phyloP scores from a whole-genome alignment of 441 rosid species.

The Metrosideros polymorpha region DNA sequence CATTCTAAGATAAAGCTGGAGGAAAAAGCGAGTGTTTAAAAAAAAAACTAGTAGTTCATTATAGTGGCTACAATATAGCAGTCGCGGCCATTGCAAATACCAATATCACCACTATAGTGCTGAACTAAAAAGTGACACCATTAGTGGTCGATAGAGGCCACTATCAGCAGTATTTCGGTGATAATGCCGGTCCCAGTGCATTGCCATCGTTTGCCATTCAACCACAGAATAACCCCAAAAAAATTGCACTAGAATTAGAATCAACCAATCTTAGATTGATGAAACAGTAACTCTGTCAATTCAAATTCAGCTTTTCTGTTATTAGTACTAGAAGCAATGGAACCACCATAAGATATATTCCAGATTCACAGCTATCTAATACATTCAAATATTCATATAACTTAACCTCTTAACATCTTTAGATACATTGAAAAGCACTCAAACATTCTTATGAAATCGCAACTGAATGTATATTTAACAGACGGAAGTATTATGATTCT shows the following conservation, averaged over 20 bases:
- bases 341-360: neutral
- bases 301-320: neutral
- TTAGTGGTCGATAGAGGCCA: neutral
- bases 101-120: neutral
- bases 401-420: neutral
- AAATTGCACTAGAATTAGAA: neutral
- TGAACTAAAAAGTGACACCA: neutral
- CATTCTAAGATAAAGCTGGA: neutral
- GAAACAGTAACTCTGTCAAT: neutral
- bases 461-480: neutral
- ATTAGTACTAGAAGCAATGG: neutral
- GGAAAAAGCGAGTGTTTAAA: neutral
- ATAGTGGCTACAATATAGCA: neutral
- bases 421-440: neutral
- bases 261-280: neutral
- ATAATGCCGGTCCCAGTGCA: neutral
- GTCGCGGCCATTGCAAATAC: neutral
- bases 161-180: neutral
- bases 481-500: neutral
- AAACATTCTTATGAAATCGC: neutral
- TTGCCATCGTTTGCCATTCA: neutral
- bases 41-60: neutral
- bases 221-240: neutral
- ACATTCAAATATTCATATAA: neutral
- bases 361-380: neutral